Conservation (phyloP, 768 basidiomycete genomes). For the Cytidiella melzeri region DNA sequence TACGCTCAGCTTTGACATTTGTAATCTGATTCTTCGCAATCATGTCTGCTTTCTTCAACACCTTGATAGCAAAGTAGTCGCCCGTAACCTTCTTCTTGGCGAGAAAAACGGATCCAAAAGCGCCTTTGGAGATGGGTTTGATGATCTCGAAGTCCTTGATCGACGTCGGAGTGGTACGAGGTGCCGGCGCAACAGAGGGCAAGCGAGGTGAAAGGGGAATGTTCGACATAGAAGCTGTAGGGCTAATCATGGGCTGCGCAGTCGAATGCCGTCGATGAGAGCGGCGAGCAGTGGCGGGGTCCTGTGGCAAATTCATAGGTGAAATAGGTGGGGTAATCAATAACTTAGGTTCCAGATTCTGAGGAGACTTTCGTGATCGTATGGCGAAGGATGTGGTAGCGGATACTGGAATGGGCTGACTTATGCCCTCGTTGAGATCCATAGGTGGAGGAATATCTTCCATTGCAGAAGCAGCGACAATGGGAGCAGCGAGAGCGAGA, state of each 20-base stretch:
- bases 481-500: constrained; percentile 78
- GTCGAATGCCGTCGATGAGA: constrained; percentile 64
- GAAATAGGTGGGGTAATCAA: constrained; percentile 73
- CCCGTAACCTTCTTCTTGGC: constrained; percentile 98
- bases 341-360: constrained; percentile 61
- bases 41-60: constrained; percentile 99
- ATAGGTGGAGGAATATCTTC: constrained; percentile 61
- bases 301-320: constrained; percentile 48
- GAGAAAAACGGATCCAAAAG: constrained; percentile 96
- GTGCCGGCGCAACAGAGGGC: constrained; percentile 66
- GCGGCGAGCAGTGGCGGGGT: constrained; percentile 43
- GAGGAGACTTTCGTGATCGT: constrained; percentile 59
- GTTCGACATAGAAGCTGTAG: constrained; percentile 31
- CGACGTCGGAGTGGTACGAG: constrained; percentile 79
- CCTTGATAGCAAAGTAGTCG: constrained; percentile 99
- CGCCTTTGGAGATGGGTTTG: constrained; percentile 98
- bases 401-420: constrained; percentile 15
- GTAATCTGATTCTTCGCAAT: constrained; percentile 99
- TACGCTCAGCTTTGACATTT: constrained; percentile 98
- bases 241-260: constrained; percentile 54
- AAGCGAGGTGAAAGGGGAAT: constrained; percentile 84
- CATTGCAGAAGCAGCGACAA: constrained; percentile 59
- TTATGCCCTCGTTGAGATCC: constrained; percentile 49
- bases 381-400: constrained; percentile 35
- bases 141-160: constrained; percentile 99